Percentiles rank a stretch among this genome's conserved stretches.
These are phyloP conservation scores for Aspergillus viridinutans DNA, from an alignment of 2,329 filamentous ascomycete species.

Conservation along the genomic window DNA sequence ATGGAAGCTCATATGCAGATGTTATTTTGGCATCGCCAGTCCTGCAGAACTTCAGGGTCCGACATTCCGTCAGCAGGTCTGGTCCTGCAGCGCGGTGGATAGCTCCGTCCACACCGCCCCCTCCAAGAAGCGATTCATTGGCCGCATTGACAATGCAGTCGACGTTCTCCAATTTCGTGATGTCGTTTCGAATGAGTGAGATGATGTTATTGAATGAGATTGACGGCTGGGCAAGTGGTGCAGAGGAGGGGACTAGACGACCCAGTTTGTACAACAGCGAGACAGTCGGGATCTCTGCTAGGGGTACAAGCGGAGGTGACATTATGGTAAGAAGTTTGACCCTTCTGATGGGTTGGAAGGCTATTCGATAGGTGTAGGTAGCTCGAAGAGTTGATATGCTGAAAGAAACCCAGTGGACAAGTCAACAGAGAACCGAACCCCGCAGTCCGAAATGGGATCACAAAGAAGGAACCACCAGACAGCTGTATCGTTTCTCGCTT, in stretches of 20 bases:
- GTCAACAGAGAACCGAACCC: not conserved
- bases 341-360: not conserved
- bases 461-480: not conserved
- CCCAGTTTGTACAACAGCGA: conserved; percentile 61
- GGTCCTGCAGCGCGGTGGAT: conserved; percentile 81
- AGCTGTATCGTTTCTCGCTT: not conserved
- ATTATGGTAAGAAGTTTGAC: not conserved
- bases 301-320: conserved; percentile 19
- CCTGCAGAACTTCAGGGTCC: conserved; percentile 64
- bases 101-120: conserved; percentile 85
- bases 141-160: conserved; percentile 93
- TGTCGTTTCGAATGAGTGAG: conserved; percentile 68
- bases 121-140: conserved; percentile 72
- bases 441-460: not conserved
- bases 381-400: not conserved
- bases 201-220: conserved; percentile 52
- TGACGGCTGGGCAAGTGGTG: conserved; percentile 39
- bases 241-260: conserved; percentile 40
- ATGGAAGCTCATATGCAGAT: conserved; percentile 68
- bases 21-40: conserved; percentile 85
- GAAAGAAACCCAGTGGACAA: not conserved
- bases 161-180: conserved; percentile 66
- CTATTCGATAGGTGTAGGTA: not conserved
- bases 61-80: conserved; percentile 65
- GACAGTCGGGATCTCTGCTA: conserved; percentile 39